Conservation (phyloP, 306 rosid genomes). For the Dicorynia guianensis region DNA sequence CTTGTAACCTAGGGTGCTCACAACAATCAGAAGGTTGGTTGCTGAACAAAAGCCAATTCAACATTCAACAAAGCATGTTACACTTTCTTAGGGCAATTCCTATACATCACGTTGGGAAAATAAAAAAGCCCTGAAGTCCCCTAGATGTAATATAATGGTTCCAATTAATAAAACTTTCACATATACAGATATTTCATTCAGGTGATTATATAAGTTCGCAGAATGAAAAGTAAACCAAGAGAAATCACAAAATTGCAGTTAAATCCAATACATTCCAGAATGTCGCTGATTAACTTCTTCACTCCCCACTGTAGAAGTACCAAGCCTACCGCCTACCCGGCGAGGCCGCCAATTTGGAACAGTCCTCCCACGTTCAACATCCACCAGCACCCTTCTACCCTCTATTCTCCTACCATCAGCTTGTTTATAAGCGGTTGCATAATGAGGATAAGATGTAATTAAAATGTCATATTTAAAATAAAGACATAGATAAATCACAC, state of each 20-base stretch:
- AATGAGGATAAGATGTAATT: slow-evolving; percentile 10
- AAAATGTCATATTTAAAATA: slow-evolving; percentile 1
- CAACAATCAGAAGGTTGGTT: neutral
- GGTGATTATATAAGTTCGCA: neutral
- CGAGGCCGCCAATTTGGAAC: slow-evolving; percentile 99
- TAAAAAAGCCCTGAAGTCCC: slow-evolving; percentile 7
- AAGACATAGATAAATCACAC: slow-evolving; percentile 19
- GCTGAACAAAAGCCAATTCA: neutral
- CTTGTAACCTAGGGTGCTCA: slow-evolving; percentile 4
- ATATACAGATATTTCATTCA: neutral
- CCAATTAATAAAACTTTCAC: neutral
- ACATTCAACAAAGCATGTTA: slow-evolving; percentile 10
- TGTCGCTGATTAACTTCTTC: slow-evolving; percentile 87
- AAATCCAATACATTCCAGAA: slow-evolving; percentile 76
- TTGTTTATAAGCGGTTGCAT: slow-evolving; percentile 98
- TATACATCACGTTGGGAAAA: neutral
- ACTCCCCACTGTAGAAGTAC: slow-evolving; percentile 95
- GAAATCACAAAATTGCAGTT: slow-evolving; percentile 10
- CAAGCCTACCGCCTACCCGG: slow-evolving; percentile 98
- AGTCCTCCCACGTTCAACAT: slow-evolving; percentile 99
- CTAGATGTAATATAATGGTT: neutral
- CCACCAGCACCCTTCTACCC: slow-evolving; percentile 96
- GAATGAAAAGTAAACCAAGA: slow-evolving; percentile 3
- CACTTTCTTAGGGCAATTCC: neutral
- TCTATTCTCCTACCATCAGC: slow-evolving; percentile 99